Evolutionary conservation across 306 rosid genomes (phyloP).

Genomic region (Rosa chinensis): DNA sequence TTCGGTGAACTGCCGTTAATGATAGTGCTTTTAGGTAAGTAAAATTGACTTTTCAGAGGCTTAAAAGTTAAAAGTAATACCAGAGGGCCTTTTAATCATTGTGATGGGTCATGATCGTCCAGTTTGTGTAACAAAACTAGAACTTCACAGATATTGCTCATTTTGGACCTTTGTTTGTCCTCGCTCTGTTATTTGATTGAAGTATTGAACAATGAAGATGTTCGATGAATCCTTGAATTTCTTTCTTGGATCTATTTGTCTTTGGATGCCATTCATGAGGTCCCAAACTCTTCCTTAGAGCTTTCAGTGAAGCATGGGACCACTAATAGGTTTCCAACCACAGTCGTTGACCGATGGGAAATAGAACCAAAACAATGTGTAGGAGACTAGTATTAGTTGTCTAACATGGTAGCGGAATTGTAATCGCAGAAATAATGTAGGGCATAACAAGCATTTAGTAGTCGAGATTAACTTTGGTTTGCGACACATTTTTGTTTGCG

Average conservation of each 20-base stretch:
- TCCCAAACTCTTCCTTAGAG: not conserved
- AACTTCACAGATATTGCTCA: not conserved
- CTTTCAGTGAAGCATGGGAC: not conserved
- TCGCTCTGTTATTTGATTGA: not conserved
- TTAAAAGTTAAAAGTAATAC: not conserved
- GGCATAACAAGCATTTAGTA: not conserved
- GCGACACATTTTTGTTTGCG: not conserved
- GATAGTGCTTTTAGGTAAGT: not conserved
- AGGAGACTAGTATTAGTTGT: not conserved
- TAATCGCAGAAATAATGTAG: not conserved
- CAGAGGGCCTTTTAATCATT: not conserved
- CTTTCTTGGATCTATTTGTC: not conserved
- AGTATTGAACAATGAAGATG: too few species aligned
- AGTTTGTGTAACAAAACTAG: not conserved
- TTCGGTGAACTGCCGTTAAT: not conserved
- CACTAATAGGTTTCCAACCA: not conserved
- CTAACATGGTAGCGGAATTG: not conserved
- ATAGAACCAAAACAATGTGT: not conserved
- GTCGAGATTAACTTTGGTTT: not conserved
- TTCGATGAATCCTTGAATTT: not conserved
- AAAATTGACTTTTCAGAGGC: not conserved
- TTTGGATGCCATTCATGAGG: constrained; percentile 2
- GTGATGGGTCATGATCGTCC: not conserved
- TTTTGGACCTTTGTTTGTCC: not conserved
- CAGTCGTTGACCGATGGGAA: not conserved